Base-by-base conservation (phyloP, 2,329 filamentous ascomycete species). In the Colletotrichum orbiculare region DNA sequence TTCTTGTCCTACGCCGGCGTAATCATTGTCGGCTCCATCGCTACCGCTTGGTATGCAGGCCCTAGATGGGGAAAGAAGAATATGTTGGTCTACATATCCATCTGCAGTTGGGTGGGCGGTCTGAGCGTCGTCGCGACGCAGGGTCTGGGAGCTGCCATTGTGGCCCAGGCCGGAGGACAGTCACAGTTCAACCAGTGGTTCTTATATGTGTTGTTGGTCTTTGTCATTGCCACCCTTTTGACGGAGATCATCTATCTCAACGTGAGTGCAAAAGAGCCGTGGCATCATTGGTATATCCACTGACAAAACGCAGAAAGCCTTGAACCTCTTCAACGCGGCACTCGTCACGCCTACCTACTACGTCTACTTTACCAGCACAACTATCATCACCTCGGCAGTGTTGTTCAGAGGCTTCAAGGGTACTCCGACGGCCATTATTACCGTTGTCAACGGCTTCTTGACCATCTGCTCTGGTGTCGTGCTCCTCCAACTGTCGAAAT, bases 111-210 rank as follows among this genome's bases (percentile, higher is more conserved):
- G 83, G 89, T 98, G 67, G 96, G 96, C 69, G 96, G 94, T 1
- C 82, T 98, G 73, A 97, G 94, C 78, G 96, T 98, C 8, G 96
- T 98, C 59, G 91, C 93, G 13, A 98, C 94, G 3, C 95, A 98
- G 78, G 96, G 96, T 15, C 80, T 99, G 47, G 96, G 96, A 56
- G 89, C 95, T 58, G 95, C 95, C 15, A 94, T 99, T 68, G 87
- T 97, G 60, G 92, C 95, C 0, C 94, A 97, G 81, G 90, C 90
- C 65, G 85, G 87, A 15, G 96, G 95, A 13, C 88, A 89, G 54
- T 85, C 90, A 2, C 94, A 99, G 83, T 98, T 97, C 79, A 97
- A 97, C 76, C 89, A 98, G 76, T 98, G 95, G 95, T 99, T 99
- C 74, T 80, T 97, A 43, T 99, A 97, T 78, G 90, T 98, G 6